Conservation (phyloP, 352 stramenopile species). For the Phytopythium montanum region DNA sequence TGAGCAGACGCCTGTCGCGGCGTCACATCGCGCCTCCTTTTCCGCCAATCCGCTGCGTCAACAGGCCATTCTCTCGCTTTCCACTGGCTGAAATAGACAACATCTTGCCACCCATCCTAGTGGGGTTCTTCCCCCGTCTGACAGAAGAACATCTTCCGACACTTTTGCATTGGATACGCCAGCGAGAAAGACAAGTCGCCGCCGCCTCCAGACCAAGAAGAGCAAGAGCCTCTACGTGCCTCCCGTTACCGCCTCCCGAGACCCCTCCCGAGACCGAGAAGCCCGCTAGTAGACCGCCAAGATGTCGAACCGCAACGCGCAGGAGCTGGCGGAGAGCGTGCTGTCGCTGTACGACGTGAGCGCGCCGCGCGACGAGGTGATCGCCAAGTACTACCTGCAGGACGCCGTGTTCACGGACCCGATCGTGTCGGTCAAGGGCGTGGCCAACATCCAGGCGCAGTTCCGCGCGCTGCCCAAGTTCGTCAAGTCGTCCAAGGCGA, state of each 20-base stretch:
- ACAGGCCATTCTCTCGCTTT: neutral
- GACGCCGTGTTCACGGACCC: conserved; percentile 82
- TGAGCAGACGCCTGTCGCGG: neutral
- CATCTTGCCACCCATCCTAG: neutral
- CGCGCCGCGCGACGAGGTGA: conserved; percentile 55
- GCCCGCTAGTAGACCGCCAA: neutral
- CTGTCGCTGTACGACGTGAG: conserved; percentile 84
- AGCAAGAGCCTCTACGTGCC: neutral
- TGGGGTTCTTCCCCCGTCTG: neutral
- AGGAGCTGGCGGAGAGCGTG: conserved; percentile 76
- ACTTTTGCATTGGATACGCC: conserved; percentile 2
- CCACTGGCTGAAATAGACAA: neutral
- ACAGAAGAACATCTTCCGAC: neutral
- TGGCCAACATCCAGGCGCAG: conserved; percentile 84
- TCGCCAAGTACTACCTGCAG: conserved; percentile 72
- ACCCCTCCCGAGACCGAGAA: neutral
- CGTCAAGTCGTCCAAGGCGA: conserved; percentile 71
- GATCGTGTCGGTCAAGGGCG: conserved; percentile 61
- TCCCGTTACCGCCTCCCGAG: too few species aligned
- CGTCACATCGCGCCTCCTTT: neutral
- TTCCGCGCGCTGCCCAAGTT: conserved; percentile 79
- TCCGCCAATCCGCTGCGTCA: neutral
- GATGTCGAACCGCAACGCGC: conserved; percentile 65
- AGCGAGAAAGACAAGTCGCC: neutral
- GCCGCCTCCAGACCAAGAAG: too few species aligned